Conservation (phyloP, 495 filamentous ascomycete species). For the Hyphodiscus hymeniophilus region DNA sequence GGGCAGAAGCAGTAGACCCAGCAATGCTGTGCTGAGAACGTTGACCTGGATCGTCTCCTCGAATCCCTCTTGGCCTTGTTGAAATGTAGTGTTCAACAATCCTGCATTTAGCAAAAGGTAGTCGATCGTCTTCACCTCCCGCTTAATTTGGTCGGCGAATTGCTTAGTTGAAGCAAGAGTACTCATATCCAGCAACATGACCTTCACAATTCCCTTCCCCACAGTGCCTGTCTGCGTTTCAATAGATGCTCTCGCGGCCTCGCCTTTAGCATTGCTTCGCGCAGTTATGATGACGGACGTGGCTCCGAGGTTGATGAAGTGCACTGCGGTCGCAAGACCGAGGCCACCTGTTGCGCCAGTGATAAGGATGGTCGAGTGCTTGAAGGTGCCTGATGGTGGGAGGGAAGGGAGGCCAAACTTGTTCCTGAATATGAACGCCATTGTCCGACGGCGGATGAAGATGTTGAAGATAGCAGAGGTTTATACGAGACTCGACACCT, state of each 20-base stretch:
- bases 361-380: slow-evolving; percentile 38
- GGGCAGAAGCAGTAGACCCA: slow-evolving; percentile 21
- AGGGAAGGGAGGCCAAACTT: slow-evolving; percentile 18
- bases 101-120: slow-evolving; percentile 24
- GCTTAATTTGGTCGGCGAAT: slow-evolving; percentile 19
- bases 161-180: slow-evolving; percentile 14
- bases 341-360: slow-evolving; percentile 47
- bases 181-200: slow-evolving; percentile 49
- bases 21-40: slow-evolving; percentile 15
- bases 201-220: slow-evolving; percentile 43
- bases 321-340: slow-evolving; percentile 40
- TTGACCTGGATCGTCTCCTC: slow-evolving; percentile 24
- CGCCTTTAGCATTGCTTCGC: slow-evolving; percentile 29
- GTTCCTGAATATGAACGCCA: no score
- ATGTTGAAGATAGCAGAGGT: no score
- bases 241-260: slow-evolving; percentile 33
- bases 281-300: slow-evolving; percentile 38
- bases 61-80: slow-evolving; percentile 10
- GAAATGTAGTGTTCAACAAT: slow-evolving; percentile 7
- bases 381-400: slow-evolving; percentile 19
- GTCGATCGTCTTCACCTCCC: slow-evolving; percentile 18
- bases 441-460: no score
- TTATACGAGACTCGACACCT: no score
- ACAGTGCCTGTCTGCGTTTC: slow-evolving; percentile 24
- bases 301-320: slow-evolving; percentile 35